These are phyloP conservation scores for Fusarium paranaense DNA, from an alignment of 2,329 filamentous ascomycete species.

Conservation along the genomic window DNA sequence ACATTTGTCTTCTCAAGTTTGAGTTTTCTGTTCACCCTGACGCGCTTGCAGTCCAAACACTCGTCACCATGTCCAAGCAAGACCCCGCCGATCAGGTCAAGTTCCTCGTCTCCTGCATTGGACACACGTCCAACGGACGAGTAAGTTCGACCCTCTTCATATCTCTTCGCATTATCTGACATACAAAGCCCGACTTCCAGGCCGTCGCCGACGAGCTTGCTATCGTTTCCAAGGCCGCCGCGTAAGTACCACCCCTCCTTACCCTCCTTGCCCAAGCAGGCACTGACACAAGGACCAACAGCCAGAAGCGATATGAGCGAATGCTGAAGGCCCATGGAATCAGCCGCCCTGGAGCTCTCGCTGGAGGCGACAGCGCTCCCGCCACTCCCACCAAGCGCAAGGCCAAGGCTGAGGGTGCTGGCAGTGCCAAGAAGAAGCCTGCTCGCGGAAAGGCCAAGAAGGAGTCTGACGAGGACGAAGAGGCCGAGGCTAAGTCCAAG, in stretches of 20 bases:
- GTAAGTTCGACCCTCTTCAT: slow-evolving; percentile 52
- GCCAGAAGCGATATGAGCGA: slow-evolving; percentile 76
- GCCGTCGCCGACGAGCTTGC: slow-evolving; percentile 72
- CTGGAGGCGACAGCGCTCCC: slow-evolving; percentile 14
- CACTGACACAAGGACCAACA: slow-evolving; percentile 46
- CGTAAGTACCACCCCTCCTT: slow-evolving; percentile 63
- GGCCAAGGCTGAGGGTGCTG: slow-evolving; percentile 32
- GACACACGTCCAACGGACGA: slow-evolving; percentile 68
- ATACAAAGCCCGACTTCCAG: slow-evolving; percentile 70
- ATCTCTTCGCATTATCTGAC: neutral
- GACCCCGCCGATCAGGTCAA: slow-evolving; percentile 69
- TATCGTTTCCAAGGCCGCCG: slow-evolving; percentile 74
- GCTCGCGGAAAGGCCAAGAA: slow-evolving; percentile 37
- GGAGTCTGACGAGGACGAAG: slow-evolving; percentile 13
- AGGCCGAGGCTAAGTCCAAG: slow-evolving; percentile 32
- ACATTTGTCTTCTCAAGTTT: neutral
- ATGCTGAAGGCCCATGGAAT: slow-evolving; percentile 71
- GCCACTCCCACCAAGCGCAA: slow-evolving; percentile 47
- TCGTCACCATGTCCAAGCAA: slow-evolving; percentile 60
- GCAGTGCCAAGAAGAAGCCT: slow-evolving; percentile 44
- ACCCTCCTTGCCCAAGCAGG: neutral
- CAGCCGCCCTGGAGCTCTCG: slow-evolving; percentile 29
- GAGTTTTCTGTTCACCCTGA: neutral
- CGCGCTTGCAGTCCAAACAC: slow-evolving; percentile 25
- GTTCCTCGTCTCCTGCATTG: slow-evolving; percentile 76